Percentiles rank a stretch among this genome's conserved stretches.
Evolutionary conservation across 768 basidiomycete genomes (phyloP).

Genomic region (Pulveroboletus sp.): DNA sequence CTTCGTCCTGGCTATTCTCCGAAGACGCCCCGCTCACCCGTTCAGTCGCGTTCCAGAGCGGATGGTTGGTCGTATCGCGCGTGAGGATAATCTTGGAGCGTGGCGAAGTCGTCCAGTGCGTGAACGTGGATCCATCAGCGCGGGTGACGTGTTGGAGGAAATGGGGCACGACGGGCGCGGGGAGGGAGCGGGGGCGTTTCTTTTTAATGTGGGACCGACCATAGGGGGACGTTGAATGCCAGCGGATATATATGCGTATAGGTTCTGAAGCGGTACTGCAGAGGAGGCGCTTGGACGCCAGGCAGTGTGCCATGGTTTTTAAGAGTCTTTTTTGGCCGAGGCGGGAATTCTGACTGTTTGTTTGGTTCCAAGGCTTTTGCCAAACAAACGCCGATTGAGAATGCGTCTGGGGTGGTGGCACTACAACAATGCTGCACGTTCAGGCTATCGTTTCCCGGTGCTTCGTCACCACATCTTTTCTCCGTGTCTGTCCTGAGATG

Average conservation of each 20-base stretch:
- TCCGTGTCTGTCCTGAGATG: too few relatives aligned
- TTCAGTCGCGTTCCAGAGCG: conserved; percentile 73
- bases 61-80: conserved; percentile 85
- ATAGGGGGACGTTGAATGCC: conserved; percentile 70
- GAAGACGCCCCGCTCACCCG: conserved; percentile 46
- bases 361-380: not conserved
- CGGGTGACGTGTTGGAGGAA: conserved; percentile 83
- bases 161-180: conserved; percentile 79
- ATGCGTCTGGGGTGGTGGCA: too few relatives aligned
- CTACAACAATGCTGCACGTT: too few relatives aligned
- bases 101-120: conserved; percentile 86
- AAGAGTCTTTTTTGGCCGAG: not conserved
- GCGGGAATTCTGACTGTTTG: not conserved
- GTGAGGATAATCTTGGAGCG: conserved; percentile 71
- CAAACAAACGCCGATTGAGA: not conserved
- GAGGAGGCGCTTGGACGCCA: conserved; percentile 12
- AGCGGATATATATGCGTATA: conserved; percentile 28
- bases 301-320: conserved; percentile 11
- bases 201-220: conserved; percentile 82
- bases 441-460: too few relatives aligned
- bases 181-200: conserved; percentile 59
- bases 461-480: too few relatives aligned
- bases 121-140: conserved; percentile 85
- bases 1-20: conserved; percentile 50
- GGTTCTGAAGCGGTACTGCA: not conserved